Evolutionary conservation across 345 rosid species (phyloP), one percentile per base, ranked within the genome.

Genomic region (Gynandropsis gynandra): DNA sequence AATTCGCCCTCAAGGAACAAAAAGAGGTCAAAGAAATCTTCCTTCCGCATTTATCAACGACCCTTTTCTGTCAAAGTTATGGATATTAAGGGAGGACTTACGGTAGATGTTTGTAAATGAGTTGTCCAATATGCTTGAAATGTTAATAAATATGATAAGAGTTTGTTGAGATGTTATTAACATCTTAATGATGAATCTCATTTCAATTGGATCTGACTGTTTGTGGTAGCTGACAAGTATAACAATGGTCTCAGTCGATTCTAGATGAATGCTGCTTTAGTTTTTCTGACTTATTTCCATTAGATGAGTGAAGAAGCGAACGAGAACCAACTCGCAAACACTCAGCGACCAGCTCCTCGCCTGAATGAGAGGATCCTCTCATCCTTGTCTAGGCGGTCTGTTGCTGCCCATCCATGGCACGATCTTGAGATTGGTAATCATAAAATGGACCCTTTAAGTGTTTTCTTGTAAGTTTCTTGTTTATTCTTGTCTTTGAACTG

Each of bases 321-420:
- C 19, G 49, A 18, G 47, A 66, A 35, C 6, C 41, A 53, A 35
- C 24, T 47, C 34, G 65, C 35, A 42, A 54, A 29, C 37, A 47
- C 54, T 48, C 57, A 42, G 57, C 3, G 52, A 49, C 40, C 66
- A 7, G 1, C 71, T 41, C 83, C 95, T 50, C 95, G 89, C 45
- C 81, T 90, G 20, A 90, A 87, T 67, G 98, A 90, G 66, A 84
- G 98, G 76, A 90, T 90, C 4, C 89, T 90, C 29, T 82, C 95
- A 36, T 87, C 98, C 39, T 44, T 90, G 78, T 74, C 85, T 57
- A 82, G 82, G 76, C 82, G 96, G 74, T 84, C 96, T 35, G 68
- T 79, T 36, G 95, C 96, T 74, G 98, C 98, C 9, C 98, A 90
- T 69, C 96, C 98, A 48, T 90, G 98, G 98, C 98, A 90, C 64